phyloP scores from a whole-genome alignment of 2,329 filamentous ascomycete genomes.

The Nemania sp. region DNA sequence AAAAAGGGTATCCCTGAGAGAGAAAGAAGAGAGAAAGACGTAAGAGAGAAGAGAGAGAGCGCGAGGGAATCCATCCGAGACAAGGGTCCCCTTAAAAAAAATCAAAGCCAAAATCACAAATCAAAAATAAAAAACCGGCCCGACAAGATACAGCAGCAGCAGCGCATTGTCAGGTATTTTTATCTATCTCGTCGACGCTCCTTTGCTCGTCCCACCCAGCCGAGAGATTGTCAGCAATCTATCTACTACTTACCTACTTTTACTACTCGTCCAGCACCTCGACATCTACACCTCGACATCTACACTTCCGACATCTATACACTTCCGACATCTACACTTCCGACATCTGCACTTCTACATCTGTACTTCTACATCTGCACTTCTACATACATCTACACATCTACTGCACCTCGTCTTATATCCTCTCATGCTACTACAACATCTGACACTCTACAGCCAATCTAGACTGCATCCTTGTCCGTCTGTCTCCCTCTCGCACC shows the following conservation, averaged over 20 bases:
- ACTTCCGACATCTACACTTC: too few species aligned
- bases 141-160: neutral
- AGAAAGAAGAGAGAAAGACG: neutral
- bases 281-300: too few species aligned
- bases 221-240: neutral
- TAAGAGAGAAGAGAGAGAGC: neutral
- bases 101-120: neutral
- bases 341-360: too few species aligned
- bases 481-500: conserved; percentile 10
- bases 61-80: neutral
- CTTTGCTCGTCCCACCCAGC: conserved; percentile 13
- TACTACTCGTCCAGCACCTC: neutral
- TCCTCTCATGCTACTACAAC: conserved; percentile 1
- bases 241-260: too few species aligned
- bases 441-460: conserved; percentile 14
- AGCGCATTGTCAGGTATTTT: conserved; percentile 9
- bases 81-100: neutral
- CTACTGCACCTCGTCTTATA: neutral
- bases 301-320: too few species aligned
- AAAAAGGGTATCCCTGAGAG: neutral
- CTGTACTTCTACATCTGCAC: too few species aligned
- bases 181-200: too few species aligned
- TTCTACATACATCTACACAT: too few species aligned
- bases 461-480: conserved; percentile 10
- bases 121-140: neutral